phyloP scores from a whole-genome alignment of 2,329 filamentous ascomycete species.

The Alternaria ethzedia region DNA sequence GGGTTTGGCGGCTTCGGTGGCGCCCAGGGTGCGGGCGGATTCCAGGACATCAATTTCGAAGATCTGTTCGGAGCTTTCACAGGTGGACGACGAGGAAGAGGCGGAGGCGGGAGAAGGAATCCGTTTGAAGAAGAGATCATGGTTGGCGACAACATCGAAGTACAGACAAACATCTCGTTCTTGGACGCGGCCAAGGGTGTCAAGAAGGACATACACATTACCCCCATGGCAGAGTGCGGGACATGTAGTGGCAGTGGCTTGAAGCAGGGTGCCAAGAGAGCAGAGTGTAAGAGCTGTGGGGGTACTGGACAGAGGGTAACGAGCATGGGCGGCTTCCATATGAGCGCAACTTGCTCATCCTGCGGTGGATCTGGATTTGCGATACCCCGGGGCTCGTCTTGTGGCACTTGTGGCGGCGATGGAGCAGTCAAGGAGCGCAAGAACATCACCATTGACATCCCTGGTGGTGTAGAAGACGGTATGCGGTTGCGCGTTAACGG shows the following conservation, averaged over 20 bases:
- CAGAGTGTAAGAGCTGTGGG: slow-evolving; percentile 78
- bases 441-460: slow-evolving; percentile 88
- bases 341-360: slow-evolving; percentile 84
- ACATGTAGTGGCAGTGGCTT: slow-evolving; percentile 84
- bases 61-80: slow-evolving; percentile 91
- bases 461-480: slow-evolving; percentile 92
- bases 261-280: slow-evolving; percentile 77
- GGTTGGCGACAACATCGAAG: slow-evolving; percentile 95
- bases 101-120: slow-evolving; percentile 60
- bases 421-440: slow-evolving; percentile 84
- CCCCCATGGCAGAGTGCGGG: slow-evolving; percentile 79
- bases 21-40: slow-evolving; percentile 65
- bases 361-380: slow-evolving; percentile 81
- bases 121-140: slow-evolving; percentile 82
- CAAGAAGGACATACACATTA: slow-evolving; percentile 85
- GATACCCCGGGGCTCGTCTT: slow-evolving; percentile 81
- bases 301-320: slow-evolving; percentile 88
- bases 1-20: slow-evolving; percentile 50
- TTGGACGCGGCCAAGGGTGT: slow-evolving; percentile 95
- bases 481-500: slow-evolving; percentile 87
- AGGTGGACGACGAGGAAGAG: slow-evolving; percentile 60
- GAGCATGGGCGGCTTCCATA: slow-evolving; percentile 93
- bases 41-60: slow-evolving; percentile 91
- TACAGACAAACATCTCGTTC: slow-evolving; percentile 91
- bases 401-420: slow-evolving; percentile 77